phyloP scores from a whole-genome alignment of 83 land plant genomes.

The Picea abies region DNA sequence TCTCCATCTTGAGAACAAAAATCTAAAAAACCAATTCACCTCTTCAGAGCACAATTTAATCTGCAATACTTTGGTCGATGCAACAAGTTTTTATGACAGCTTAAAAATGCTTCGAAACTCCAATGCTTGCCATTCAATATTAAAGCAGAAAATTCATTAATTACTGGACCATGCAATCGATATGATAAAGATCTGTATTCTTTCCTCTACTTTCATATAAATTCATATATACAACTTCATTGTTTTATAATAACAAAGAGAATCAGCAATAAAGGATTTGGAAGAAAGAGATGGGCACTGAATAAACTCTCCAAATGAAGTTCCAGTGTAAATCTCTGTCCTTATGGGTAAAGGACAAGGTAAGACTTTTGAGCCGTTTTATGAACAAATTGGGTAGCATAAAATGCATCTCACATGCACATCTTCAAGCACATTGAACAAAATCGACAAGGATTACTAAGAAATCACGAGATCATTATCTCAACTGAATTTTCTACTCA shows the following conservation, averaged over 20 bases:
- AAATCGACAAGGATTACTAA: conserved; percentile 5
- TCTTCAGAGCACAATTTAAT: no score
- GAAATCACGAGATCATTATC: not conserved
- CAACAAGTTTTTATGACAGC: no score
- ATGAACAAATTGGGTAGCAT: conserved; percentile 7
- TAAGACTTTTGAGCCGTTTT: not conserved
- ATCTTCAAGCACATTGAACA: conserved; percentile 7
- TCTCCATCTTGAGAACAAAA: no score
- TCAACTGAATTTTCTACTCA: not conserved
- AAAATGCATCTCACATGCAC: not conserved
- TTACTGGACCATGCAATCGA: not conserved
- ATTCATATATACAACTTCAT: conserved; percentile 10
- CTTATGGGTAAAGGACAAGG: not conserved
- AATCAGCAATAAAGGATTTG: not conserved
- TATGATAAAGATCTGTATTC: not conserved
- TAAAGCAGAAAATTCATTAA: not conserved
- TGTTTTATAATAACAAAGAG: not conserved
- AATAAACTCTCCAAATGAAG: conserved; percentile 11
- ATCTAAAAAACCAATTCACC: no score
- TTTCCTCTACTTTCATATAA: not conserved
- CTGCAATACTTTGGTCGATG: no score
- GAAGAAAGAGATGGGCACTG: not conserved
- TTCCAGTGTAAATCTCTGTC: conserved; percentile 9
- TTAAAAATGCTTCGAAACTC: not conserved
- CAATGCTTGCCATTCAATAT: not conserved